Evolutionary conservation across 2,329 filamentous ascomycete species (phyloP).

Genomic region (Alternaria triticimaculans): DNA sequence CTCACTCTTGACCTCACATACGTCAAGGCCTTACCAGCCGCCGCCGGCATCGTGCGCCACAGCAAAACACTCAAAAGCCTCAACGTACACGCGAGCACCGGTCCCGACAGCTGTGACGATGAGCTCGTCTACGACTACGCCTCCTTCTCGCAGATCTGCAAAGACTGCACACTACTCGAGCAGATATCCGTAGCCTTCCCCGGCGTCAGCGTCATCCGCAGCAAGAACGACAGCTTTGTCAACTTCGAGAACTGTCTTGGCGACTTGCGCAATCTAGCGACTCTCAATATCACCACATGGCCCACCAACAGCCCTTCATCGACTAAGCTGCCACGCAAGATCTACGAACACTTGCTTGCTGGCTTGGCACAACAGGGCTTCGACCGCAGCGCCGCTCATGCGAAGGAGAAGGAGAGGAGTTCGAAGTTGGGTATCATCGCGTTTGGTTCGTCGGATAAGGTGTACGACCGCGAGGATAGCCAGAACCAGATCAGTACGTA

Average conservation of each 20-base stretch:
- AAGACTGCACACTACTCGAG: slow-evolving; percentile 52
- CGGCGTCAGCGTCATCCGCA: slow-evolving; percentile 51
- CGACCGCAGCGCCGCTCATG: slow-evolving; percentile 37
- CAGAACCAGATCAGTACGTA: slow-evolving; percentile 51
- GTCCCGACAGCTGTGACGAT: slow-evolving; percentile 47
- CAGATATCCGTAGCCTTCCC: slow-evolving; percentile 58
- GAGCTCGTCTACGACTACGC: slow-evolving; percentile 54
- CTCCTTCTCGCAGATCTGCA: slow-evolving; percentile 56
- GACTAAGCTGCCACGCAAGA: slow-evolving; percentile 49
- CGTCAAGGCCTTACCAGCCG: slow-evolving; percentile 51
- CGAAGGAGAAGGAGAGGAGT: slow-evolving; percentile 32
- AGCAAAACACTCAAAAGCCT: slow-evolving; percentile 54
- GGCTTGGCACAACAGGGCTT: slow-evolving; percentile 49
- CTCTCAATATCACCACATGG: slow-evolving; percentile 58
- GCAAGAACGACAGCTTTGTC: slow-evolving; percentile 52
- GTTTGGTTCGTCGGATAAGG: slow-evolving; percentile 55
- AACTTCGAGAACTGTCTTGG: slow-evolving; percentile 51
- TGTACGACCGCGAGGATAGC: slow-evolving; percentile 56
- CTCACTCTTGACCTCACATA: slow-evolving; percentile 54
- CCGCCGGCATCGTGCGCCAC: slow-evolving; percentile 54
- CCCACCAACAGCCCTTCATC: slow-evolving; percentile 53
- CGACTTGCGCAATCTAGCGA: slow-evolving; percentile 51
- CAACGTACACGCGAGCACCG: slow-evolving; percentile 52
- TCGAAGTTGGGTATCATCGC: slow-evolving; percentile 54
- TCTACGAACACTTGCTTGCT: slow-evolving; percentile 56